These are phyloP conservation scores for Aspergillus neotritici DNA, from an alignment of 2,329 filamentous ascomycete species.

Conservation along the genomic window DNA sequence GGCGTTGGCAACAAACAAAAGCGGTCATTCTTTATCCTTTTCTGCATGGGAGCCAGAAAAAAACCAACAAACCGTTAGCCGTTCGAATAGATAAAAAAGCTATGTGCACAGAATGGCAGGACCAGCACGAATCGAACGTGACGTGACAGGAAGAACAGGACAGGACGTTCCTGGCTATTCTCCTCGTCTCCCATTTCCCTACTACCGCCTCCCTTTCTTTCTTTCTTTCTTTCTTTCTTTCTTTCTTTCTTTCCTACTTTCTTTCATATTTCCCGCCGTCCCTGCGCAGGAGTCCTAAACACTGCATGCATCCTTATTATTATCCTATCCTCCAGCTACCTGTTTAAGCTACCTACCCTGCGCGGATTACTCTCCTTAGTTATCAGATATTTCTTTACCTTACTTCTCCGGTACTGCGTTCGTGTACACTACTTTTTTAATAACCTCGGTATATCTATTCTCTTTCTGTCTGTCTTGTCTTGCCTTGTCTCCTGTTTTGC, in stretches of 20 bases:
- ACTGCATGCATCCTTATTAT: no score
- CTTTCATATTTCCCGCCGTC: conserved; percentile 14
- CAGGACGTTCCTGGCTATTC: no score
- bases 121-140: no score
- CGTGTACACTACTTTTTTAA: no score
- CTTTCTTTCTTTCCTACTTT: conserved; percentile 5
- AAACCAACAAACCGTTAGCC: no score
- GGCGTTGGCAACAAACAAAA: conserved; percentile 12
- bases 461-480: neutral
- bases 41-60: no score
- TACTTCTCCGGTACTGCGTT: no score
- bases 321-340: no score
- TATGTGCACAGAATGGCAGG: neutral
- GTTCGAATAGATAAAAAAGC: no score
- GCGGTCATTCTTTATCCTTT: conserved; percentile 1
- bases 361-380: conserved; percentile 3
- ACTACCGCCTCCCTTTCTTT: conserved; percentile 9
- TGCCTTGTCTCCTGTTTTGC: neutral
- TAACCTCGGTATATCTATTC: neutral
- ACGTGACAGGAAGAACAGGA: no score
- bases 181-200: conserved; percentile 4
- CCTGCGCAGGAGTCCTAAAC: no score
- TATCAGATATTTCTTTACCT: neutral
- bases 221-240: conserved; percentile 2
- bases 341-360: neutral